Percentiles rank a stretch among this genome's conserved stretches.
Conservation (phyloP, 129 eudicot genomes). For the Escallonia rubra region DNA sequence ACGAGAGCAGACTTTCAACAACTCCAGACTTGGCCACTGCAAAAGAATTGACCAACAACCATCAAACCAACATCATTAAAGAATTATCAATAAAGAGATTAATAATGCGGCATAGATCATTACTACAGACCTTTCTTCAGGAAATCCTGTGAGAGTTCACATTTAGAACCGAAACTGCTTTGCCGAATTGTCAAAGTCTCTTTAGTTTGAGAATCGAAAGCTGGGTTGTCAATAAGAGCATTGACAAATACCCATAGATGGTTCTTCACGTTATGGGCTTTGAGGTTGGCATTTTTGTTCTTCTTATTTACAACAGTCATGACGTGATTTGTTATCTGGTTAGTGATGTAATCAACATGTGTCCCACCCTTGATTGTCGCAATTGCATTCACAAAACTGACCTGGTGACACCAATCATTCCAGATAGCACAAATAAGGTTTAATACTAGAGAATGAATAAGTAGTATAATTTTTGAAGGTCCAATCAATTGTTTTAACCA, state of each 20-base stretch:
- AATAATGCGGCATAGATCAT: not conserved
- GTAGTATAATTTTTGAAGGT: not conserved
- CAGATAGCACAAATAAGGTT: not conserved
- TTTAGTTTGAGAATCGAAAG: constrained; percentile 96
- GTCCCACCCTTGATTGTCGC: constrained; percentile 96
- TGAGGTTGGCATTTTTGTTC: constrained; percentile 48
- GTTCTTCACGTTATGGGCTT: constrained; percentile 70
- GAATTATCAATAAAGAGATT: no score
- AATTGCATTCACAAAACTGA: constrained; percentile 85
- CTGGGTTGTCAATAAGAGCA: constrained; percentile 96
- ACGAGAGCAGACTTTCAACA: constrained; percentile 50
- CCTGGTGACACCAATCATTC: constrained; percentile 42
- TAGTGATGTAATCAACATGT: constrained; percentile 85
- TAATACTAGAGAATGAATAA: no score
- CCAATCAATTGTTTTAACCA: constrained; percentile 2
- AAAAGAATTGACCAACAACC: not conserved
- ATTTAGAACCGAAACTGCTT: constrained; percentile 77
- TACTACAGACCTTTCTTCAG: constrained; percentile 62
- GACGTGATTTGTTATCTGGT: constrained; percentile 62
- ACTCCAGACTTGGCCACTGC: constrained; percentile 70
- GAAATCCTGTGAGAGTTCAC: constrained; percentile 69
- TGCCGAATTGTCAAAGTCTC: constrained; percentile 83
- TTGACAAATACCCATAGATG: constrained; percentile 95
- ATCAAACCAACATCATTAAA: not conserved
- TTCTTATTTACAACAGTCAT: constrained; percentile 51